Percentiles rank a stretch among this genome's conserved stretches.
These are phyloP conservation scores for Arachnopeziza araneosa DNA, from an alignment of 2,329 filamentous ascomycete genomes.

Conservation along the genomic window DNA sequence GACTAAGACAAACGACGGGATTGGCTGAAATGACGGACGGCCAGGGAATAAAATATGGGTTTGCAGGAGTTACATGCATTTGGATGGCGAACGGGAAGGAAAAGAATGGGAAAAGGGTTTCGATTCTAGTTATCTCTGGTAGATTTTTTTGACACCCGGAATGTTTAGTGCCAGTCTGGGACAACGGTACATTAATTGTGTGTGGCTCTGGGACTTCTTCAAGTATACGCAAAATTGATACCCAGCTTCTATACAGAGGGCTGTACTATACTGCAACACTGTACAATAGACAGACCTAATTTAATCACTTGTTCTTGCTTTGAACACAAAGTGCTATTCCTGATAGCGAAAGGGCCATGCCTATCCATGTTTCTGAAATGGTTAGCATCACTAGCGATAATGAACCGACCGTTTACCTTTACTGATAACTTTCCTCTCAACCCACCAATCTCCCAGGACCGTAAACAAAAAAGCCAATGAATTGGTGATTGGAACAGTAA, in stretches of 20 bases:
- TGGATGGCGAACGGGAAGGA: neutral
- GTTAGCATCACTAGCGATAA: constrained; percentile 2
- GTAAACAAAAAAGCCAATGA: constrained; percentile 95
- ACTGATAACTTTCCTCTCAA: constrained; percentile 84
- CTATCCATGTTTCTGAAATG: constrained; percentile 68
- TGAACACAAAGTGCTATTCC: constrained; percentile 83
- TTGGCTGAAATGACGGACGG: neutral
- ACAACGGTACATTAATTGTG: neutral
- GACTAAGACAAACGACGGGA: neutral
- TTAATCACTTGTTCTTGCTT: constrained; percentile 41
- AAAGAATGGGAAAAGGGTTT: neutral
- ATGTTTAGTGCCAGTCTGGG: neutral
- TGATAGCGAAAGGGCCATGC: constrained; percentile 71
- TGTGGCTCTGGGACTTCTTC: neutral
- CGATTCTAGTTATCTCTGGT: neutral
- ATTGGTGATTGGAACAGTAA: constrained; percentile 93
- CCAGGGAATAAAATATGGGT: neutral
- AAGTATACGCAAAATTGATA: neutral
- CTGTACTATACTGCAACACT: constrained; percentile 1
- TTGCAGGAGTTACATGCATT: neutral
- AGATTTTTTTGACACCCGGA: neutral
- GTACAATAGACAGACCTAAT: neutral
- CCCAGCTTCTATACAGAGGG: constrained; percentile 1
- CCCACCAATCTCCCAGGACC: constrained; percentile 90
- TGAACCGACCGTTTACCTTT: constrained; percentile 48